Base-by-base conservation (phyloP, 75 land plant species). In the Cunninghamia lanceolata region DNA sequence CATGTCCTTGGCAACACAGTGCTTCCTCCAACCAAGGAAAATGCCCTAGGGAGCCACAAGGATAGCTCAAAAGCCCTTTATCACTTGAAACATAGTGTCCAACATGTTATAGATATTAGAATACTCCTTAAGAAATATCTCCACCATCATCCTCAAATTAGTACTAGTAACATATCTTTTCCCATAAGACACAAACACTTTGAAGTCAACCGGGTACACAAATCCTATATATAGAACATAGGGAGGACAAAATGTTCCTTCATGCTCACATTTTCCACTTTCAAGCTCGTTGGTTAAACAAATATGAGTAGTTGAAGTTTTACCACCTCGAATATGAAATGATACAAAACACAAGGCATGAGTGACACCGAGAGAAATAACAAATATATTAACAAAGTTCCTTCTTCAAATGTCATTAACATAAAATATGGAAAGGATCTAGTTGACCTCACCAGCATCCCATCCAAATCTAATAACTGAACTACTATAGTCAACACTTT, bases 181-280 rank as follows among this genome's bases (percentile, higher is more conserved):
- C 32, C 91, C 84, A 0, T 88, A 86, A 1, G 93, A 68, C 14
- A 84, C 59, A 42, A 89, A 47, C 42, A 88, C 82, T 15, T 90
- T 85, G 80, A 71, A 91, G 16, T 77, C 85, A 7, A 84, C 85
- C 10, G 84, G 52, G 78, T 95, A 91, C 50, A n/a, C n/a, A 95
- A 79, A 53, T 93, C 93, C 88, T 95, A 94, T 17, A 95, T 85
- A 82, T 86, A 96, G 84, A 94, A 96, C 88, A 94, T 96, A 52
- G 96, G 95, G 63, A 96, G 87, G 54, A 96, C 96, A 46, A 46
- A 10, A 0, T 25, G 4, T 63, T 25, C 13, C 13, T 0, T 5
- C 68, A 63, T 63, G 68, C 4, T 19, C 28, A 63, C 19, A 3
- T 63, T 6, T 6, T 0, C 28, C 28, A 25, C 28, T n/a, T 25